Evolutionary conservation across 163 green algal genomes (phyloP).

Genomic region (Chlorella variabilis): DNA sequence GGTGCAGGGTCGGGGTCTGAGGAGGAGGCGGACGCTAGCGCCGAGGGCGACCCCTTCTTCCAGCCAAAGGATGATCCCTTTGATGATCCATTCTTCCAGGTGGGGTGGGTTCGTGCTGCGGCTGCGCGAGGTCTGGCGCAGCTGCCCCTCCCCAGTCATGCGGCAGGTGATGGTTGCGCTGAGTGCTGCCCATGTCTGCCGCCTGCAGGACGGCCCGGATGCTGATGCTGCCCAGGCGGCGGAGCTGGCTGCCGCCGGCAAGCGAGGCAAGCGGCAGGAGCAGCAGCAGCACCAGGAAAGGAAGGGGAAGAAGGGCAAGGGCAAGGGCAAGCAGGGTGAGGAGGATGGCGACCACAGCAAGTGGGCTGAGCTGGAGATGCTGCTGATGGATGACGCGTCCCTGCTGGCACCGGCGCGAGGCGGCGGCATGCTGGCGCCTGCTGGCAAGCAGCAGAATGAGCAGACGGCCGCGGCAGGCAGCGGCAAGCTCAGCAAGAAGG

Average conservation of each 20-base stretch:
- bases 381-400: conserved; percentile 89
- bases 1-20: conserved; percentile 6
- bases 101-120: background rate
- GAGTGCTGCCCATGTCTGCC: background rate
- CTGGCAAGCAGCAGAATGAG: conserved; percentile 8
- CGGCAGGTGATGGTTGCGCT: background rate
- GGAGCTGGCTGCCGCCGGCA: conserved; percentile 17
- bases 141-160: too few species aligned
- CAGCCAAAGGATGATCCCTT: conserved; percentile 77
- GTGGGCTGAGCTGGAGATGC: conserved; percentile 70
- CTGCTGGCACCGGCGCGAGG: conserved; percentile 46
- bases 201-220: conserved; percentile 18
- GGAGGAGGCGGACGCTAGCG: conserved; percentile 21
- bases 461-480: background rate
- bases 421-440: background rate
- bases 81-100: conserved; percentile 90
- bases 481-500: conserved; percentile 47
- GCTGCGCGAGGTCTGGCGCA: too few species aligned
- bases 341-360: conserved; percentile 54
- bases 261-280: background rate
- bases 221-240: conserved; percentile 24
- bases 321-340: conserved; percentile 36
- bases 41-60: conserved; percentile 69
- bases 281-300: conserved; percentile 8
- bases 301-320: conserved; percentile 28